Percentiles rank a stretch among this genome's conserved stretches.
phyloP scores from a whole-genome alignment of 495 filamentous ascomycete species.

The Geoglossum glabrum region DNA sequence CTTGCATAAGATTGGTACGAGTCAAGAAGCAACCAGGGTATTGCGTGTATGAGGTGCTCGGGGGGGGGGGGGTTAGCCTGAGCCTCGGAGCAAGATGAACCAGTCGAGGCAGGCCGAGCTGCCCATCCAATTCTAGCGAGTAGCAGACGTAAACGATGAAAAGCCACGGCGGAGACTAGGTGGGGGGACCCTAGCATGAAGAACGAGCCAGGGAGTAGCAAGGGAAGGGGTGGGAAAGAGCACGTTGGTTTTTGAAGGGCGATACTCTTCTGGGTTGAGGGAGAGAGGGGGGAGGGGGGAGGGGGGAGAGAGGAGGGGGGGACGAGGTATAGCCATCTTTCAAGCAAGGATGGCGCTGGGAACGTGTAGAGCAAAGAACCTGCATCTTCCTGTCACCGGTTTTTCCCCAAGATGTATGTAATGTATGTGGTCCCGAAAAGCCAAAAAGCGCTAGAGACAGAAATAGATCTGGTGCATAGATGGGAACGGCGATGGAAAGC shows the following conservation, averaged over 20 bases:
- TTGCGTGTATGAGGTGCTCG: neutral
- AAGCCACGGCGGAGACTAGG: neutral
- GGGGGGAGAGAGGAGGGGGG: neutral
- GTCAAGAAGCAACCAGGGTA: neutral
- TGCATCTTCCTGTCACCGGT: neutral
- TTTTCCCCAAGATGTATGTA: neutral
- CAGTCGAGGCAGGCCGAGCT: neutral
- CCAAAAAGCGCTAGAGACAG: neutral
- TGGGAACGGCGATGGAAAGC: neutral
- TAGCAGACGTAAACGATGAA: neutral
- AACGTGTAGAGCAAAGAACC: neutral
- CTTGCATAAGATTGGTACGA: neutral
- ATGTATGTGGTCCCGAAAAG: neutral
- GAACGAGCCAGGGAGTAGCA: neutral
- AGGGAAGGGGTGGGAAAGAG: neutral
- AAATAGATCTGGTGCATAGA: neutral
- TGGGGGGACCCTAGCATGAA: neutral
- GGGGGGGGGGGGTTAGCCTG: neutral
- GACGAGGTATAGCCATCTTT: neutral
- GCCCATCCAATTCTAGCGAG: neutral
- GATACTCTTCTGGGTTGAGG: no score
- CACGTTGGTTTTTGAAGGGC: neutral
- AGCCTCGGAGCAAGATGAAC: neutral
- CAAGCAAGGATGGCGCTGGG: neutral
- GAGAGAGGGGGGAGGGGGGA: neutral